Evolutionary conservation across 2,329 filamentous ascomycete genomes (phyloP).

Genomic region (Neoarthrinium moseri): DNA sequence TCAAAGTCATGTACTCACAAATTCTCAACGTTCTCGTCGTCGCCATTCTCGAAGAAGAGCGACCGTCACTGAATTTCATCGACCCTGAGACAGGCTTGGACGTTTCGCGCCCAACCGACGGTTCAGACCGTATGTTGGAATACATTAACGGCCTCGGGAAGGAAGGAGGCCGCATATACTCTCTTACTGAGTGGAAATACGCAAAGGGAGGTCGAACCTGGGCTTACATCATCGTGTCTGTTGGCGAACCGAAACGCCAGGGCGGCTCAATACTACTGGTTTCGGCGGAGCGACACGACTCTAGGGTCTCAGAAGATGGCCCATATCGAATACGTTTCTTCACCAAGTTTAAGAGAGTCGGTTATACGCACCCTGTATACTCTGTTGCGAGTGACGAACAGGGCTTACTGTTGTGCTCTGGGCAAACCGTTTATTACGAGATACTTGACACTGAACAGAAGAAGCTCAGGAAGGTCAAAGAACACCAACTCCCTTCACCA

Average conservation of each 20-base stretch:
- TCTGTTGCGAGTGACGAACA: conserved; percentile 54
- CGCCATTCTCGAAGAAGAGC: conserved; percentile 41
- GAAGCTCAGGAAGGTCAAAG: conserved; percentile 46
- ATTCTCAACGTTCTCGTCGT: conserved; percentile 52
- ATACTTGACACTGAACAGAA: conserved; percentile 50
- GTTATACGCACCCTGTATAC: conserved; percentile 48
- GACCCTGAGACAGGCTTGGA: conserved; percentile 53
- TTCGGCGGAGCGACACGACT: conserved; percentile 38
- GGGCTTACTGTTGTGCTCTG: conserved; percentile 55
- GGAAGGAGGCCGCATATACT: conserved; percentile 56
- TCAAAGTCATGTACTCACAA: conserved; percentile 54
- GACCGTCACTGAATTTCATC: conserved; percentile 54
- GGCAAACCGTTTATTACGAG: conserved; percentile 55
- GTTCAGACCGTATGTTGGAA: conserved; percentile 29
- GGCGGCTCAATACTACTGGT: conserved; percentile 59
- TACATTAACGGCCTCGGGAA: conserved; percentile 58
- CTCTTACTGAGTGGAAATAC: conserved; percentile 64
- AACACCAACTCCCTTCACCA: conserved; percentile 50
- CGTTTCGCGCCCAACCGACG: conserved; percentile 46
- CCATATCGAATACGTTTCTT: conserved; percentile 45
- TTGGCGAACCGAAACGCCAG: conserved; percentile 31
- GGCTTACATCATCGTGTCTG: conserved; percentile 62
- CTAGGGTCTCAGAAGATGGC: conserved; percentile 18
- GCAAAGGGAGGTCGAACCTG: conserved; percentile 56
- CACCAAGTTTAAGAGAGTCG: conserved; percentile 49